These are phyloP conservation scores for Eruca vesicaria DNA, from an alignment of 441 rosid genomes.

Conservation along the genomic window DNA sequence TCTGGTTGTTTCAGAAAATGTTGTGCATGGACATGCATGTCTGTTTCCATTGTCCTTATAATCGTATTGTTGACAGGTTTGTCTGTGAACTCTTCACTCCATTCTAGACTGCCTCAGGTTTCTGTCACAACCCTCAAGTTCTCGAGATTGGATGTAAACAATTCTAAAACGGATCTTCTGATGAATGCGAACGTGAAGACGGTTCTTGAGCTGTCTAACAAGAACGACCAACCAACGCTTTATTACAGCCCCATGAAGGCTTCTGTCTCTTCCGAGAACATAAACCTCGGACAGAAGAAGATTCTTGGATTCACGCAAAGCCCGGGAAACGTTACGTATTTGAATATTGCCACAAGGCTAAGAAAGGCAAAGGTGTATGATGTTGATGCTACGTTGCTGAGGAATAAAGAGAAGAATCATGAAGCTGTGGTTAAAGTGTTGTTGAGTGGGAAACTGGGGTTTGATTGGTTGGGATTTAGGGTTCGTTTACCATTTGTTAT, in stretches of 20 bases:
- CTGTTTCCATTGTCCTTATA: constrained; percentile 16
- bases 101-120: constrained; percentile 37
- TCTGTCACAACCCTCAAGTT: constrained; percentile 22
- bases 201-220: constrained; percentile 35
- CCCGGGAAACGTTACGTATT: constrained; percentile 5
- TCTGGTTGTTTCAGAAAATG: constrained; percentile 29
- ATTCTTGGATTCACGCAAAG: constrained; percentile 30
- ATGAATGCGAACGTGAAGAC: constrained; percentile 23
- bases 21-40: constrained; percentile 32
- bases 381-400: constrained; percentile 30
- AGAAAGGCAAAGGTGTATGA: constrained; percentile 12
- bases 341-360: not conserved
- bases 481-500: constrained; percentile 31
- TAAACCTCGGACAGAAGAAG: constrained; percentile 29
- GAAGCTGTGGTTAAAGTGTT: constrained; percentile 30
- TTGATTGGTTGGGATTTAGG: constrained; percentile 32
- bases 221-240: constrained; percentile 29
- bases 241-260: constrained; percentile 24
- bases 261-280: constrained; percentile 25
- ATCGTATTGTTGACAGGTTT: constrained; percentile 24
- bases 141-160: constrained; percentile 1
- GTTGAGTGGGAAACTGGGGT: constrained; percentile 33
- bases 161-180: constrained; percentile 4
- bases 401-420: constrained; percentile 8
- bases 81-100: constrained; percentile 20